These are phyloP conservation scores for Sporisorium sorghi DNA, from an alignment of 1,284 basidiomycete species.

Conservation along the genomic window DNA sequence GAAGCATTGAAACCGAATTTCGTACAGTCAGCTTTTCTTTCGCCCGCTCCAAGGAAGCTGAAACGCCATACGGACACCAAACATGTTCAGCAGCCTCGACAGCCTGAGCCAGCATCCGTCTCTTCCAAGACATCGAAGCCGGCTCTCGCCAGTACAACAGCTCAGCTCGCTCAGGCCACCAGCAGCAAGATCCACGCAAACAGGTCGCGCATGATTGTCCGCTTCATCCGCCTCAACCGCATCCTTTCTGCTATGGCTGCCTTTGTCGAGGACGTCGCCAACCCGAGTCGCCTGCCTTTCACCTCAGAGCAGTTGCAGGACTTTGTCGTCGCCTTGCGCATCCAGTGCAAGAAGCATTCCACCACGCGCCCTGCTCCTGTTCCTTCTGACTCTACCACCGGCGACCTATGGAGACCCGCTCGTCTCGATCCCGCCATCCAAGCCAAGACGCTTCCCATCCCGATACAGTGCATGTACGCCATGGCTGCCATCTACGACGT, in stretches of 20 bases:
- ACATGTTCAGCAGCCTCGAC: not conserved
- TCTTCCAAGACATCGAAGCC: not conserved
- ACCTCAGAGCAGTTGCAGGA: slow-evolving; percentile 20
- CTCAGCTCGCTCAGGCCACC: not conserved
- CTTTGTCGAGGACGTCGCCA: slow-evolving; percentile 20
- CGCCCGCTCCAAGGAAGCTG: not conserved
- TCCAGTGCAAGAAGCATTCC: slow-evolving; percentile 20
- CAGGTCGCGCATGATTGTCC: slow-evolving; percentile 26
- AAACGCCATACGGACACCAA: not conserved
- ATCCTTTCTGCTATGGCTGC: slow-evolving; percentile 48
- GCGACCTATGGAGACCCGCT: slow-evolving; percentile 29
- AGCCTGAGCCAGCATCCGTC: not conserved
- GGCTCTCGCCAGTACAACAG: not conserved
- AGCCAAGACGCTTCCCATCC: slow-evolving; percentile 31
- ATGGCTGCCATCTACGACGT: slow-evolving; percentile 44
- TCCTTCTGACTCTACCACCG: not conserved
- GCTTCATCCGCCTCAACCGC: slow-evolving; percentile 35
- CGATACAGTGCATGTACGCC: slow-evolving; percentile 43
- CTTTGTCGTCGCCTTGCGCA: slow-evolving; percentile 30
- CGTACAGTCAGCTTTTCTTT: slow-evolving; percentile 2
- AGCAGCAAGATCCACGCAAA: slow-evolving; percentile 8
- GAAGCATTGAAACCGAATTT: slow-evolving; percentile 10
- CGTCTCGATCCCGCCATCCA: slow-evolving; percentile 25
- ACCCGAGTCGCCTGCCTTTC: slow-evolving; percentile 20
- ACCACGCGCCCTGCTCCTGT: slow-evolving; percentile 23